Percentiles rank a stretch among this genome's conserved stretches.
Conservation (phyloP, 306 rosid genomes). For the Astragalus membranaceus region DNA sequence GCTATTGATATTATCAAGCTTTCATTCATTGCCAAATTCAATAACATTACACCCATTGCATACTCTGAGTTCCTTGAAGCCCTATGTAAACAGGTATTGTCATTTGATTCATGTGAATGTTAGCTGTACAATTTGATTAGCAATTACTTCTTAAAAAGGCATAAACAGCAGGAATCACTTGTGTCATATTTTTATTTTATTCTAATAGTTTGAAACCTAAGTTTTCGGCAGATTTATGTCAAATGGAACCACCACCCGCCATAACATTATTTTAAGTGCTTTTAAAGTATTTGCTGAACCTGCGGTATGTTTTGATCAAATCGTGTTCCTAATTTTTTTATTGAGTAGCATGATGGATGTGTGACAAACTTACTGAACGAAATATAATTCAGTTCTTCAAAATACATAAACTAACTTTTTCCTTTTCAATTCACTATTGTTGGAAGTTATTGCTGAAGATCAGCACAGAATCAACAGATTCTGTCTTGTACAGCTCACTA, state of each 20-base stretch:
- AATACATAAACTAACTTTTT: neutral
- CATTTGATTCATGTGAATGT: neutral
- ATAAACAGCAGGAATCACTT: neutral
- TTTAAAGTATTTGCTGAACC: neutral
- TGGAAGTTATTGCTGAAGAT: too few relatives aligned
- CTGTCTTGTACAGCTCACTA: too few relatives aligned
- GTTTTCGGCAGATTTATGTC: neutral
- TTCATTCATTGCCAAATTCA: constrained; percentile 91
- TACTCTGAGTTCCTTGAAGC: constrained; percentile 96
- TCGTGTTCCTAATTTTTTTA: neutral
- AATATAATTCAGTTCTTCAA: too few relatives aligned
- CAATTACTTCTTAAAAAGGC: neutral
- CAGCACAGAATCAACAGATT: too few relatives aligned
- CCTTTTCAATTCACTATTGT: neutral
- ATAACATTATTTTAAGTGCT: neutral
- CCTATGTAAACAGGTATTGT: constrained; percentile 81
- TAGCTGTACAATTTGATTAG: neutral
- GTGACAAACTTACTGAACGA: too few relatives aligned
- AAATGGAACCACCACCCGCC: neutral
- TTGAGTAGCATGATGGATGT: neutral
- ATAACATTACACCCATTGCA: constrained; percentile 70
- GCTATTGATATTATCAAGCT: constrained; percentile 80
- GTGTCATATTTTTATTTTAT: neutral
- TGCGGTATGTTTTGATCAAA: neutral
- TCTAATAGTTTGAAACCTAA: neutral